A percentile compares a stretch with the other conserved stretches of the same genome.
Evolutionary conservation across 345 rosid genomes (phyloP).

Genomic region (Corchorus capsularis): DNA sequence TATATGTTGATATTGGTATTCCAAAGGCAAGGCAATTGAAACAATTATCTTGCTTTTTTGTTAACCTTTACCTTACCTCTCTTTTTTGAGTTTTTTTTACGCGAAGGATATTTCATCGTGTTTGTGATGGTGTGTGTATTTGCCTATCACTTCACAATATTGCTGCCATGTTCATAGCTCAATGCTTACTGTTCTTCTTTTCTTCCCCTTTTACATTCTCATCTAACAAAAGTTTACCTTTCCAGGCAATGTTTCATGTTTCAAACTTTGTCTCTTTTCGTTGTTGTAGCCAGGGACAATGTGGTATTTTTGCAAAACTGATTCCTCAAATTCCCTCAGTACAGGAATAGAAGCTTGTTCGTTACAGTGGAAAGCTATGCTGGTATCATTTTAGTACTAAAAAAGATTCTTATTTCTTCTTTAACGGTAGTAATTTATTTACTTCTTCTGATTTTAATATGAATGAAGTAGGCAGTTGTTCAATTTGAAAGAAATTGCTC

Average conservation of each 20-base stretch:
- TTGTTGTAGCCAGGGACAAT: constrained; percentile 78
- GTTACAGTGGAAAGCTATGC: constrained; percentile 98
- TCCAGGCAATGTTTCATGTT: constrained; percentile 25
- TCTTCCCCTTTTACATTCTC: constrained; percentile 32
- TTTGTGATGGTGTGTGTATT: constrained; percentile 1
- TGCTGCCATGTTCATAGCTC: constrained; percentile 26
- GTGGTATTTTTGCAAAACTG: constrained; percentile 86
- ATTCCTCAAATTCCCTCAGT: constrained; percentile 84
- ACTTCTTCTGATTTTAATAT: neutral
- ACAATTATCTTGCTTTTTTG: neutral
- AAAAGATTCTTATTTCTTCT: neutral
- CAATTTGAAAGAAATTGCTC: constrained; percentile 91
- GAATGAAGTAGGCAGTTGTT: constrained; percentile 44
- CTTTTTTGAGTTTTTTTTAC: constrained; percentile 21
- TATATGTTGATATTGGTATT: too few species aligned
- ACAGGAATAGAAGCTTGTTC: constrained; percentile 86
- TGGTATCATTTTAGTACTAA: constrained; percentile 43
- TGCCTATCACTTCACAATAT: constrained; percentile 35
- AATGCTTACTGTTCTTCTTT: constrained; percentile 32
- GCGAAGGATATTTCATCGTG: constrained; percentile 35
- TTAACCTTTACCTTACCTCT: neutral
- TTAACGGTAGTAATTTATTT: too few species aligned
- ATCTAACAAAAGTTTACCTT: constrained; percentile 34
- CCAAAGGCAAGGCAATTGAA: too few species aligned
- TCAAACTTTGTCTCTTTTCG: constrained; percentile 40